Conservation (phyloP, 2,329 filamentous ascomycete species). For the Ceratocystiopsis brevicomis region DNA sequence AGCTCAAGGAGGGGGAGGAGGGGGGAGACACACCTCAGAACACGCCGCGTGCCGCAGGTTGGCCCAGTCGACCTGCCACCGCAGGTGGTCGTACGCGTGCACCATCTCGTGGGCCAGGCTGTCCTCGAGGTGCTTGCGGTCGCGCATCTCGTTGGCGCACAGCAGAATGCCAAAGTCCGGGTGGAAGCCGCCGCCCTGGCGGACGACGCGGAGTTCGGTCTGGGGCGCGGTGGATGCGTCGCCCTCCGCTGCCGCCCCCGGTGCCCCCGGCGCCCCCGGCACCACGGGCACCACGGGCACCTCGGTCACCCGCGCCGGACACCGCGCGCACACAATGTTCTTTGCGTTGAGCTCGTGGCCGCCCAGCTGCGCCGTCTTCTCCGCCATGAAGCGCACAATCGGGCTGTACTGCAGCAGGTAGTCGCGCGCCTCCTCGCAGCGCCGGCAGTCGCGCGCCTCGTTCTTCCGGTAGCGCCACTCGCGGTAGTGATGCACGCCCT, state of each 20-base stretch:
- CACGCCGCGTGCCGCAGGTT: slow-evolving; percentile 80
- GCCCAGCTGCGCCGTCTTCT: slow-evolving; percentile 63
- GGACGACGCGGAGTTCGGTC: slow-evolving; percentile 29
- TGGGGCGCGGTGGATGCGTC: neutral
- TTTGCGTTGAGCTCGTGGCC: slow-evolving; percentile 45
- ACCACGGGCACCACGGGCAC: slow-evolving; percentile 30
- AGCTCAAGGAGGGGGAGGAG: neutral
- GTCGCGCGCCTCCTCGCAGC: slow-evolving; percentile 65
- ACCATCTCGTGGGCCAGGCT: slow-evolving; percentile 96
- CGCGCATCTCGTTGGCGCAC: slow-evolving; percentile 78
- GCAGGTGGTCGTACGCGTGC: slow-evolving; percentile 81
- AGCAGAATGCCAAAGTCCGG: slow-evolving; percentile 74
- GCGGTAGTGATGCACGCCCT: slow-evolving; percentile 59
- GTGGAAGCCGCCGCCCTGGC: slow-evolving; percentile 63
- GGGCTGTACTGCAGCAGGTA: slow-evolving; percentile 75
- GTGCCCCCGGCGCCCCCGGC: no score
- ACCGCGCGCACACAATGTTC: slow-evolving; percentile 72
- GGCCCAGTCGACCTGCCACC: slow-evolving; percentile 75
- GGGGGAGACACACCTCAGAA: slow-evolving; percentile 48
- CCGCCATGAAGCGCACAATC: slow-evolving; percentile 66
- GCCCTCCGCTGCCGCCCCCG: no score
- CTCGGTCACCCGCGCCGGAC: slow-evolving; percentile 38
- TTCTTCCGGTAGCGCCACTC: slow-evolving; percentile 55
- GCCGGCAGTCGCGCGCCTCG: slow-evolving; percentile 59
- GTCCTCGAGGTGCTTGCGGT: slow-evolving; percentile 71